Percentiles rank a stretch among this genome's conserved stretches.
phyloP scores from a whole-genome alignment of 805 yeast genomes.

The Myxozyma kluyveri region DNA sequence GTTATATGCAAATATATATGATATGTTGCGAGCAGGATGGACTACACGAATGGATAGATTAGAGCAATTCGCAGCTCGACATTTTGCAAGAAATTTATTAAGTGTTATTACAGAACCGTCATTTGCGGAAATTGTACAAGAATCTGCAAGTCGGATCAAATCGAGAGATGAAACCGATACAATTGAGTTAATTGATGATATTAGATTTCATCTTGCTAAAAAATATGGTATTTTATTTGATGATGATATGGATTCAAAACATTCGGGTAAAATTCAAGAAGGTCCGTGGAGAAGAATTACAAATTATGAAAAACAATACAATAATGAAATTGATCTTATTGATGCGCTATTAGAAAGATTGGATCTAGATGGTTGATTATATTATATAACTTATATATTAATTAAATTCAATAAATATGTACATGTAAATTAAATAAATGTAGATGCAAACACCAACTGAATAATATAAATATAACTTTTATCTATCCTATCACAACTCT shows the following conservation, averaged over 20 bases:
- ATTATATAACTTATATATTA: neutral
- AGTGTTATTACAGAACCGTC: conserved; percentile 42
- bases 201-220: conserved; percentile 57
- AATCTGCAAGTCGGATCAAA: conserved; percentile 56
- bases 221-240: conserved; percentile 38
- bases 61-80: conserved; percentile 60
- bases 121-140: conserved; percentile 43
- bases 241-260: conserved; percentile 20
- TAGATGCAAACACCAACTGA: neutral
- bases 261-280: conserved; percentile 30
- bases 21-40: conserved; percentile 66
- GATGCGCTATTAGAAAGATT: conserved; percentile 44
- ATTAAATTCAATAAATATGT: neutral
- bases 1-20: conserved; percentile 47
- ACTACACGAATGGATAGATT: conserved; percentile 59
- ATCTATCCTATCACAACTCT: conserved; percentile 21
- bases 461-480: neutral
- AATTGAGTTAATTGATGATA: conserved; percentile 75
- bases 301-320: conserved; percentile 38
- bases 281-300: conserved; percentile 33
- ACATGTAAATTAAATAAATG: neutral
- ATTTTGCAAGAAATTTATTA: conserved; percentile 52
- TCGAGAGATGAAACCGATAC: conserved; percentile 72
- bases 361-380: conserved; percentile 44
- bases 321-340: conserved; percentile 42